phyloP scores from a whole-genome alignment of 2,329 filamentous ascomycete genomes.

The Teratosphaeria destructans region DNA sequence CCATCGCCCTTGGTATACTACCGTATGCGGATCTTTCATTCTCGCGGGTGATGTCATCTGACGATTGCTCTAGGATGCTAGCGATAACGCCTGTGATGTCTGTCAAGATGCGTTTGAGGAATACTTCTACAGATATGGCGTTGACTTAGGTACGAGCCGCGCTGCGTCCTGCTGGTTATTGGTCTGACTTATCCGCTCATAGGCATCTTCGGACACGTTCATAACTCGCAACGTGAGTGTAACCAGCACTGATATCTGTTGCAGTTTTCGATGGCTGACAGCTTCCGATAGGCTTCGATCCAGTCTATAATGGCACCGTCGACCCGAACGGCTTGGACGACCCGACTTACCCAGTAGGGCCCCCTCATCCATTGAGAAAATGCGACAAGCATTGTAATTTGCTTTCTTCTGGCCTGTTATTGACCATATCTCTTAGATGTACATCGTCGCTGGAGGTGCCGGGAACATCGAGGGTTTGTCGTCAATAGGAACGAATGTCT shows the following conservation, averaged over 20 bases:
- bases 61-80: neutral
- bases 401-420: neutral
- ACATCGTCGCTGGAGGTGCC: conserved; percentile 46
- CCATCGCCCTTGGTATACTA: neutral
- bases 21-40: neutral
- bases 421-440: conserved; percentile 29
- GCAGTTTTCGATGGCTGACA: neutral
- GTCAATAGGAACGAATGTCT: conserved; percentile 31
- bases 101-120: neutral
- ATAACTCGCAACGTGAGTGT: neutral
- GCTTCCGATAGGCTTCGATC: neutral
- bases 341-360: neutral
- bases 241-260: neutral
- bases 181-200: neutral
- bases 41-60: neutral
- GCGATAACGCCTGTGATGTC: neutral
- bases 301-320: neutral
- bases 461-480: conserved; percentile 47
- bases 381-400: neutral
- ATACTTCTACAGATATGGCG: neutral
- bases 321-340: neutral
- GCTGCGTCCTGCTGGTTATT: neutral
- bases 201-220: neutral
- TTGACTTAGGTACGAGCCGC: neutral
- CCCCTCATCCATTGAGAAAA: neutral